Percentiles rank a stretch among this genome's conserved stretches.
phyloP scores from a whole-genome alignment of 2,329 filamentous ascomycete species.

The Coccinonectria pachysandricola region DNA sequence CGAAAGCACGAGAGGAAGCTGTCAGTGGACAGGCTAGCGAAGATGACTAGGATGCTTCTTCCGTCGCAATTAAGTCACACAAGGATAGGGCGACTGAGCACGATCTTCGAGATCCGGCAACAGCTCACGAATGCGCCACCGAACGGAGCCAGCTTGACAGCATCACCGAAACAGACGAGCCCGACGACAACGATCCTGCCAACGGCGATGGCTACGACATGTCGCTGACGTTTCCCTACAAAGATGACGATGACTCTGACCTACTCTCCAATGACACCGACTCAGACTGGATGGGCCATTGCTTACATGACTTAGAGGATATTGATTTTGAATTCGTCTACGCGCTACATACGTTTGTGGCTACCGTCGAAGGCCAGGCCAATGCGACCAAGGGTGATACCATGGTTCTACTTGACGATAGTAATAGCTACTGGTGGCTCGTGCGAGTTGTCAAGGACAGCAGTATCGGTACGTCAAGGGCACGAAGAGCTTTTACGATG shows the following conservation, averaged over 20 bases:
- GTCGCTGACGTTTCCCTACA: conserved; percentile 35
- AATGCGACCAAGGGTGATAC: conserved; percentile 98
- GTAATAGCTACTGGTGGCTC: conserved; percentile 99
- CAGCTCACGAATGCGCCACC: conserved; percentile 10
- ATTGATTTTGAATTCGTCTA: conserved; percentile 99
- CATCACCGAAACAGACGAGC: conserved; percentile 17
- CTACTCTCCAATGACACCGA: conserved; percentile 49
- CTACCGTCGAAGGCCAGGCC: conserved; percentile 94
- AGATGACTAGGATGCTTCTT: conserved; percentile 14
- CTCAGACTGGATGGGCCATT: conserved; percentile 64
- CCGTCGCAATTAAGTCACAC: conserved; percentile 2
- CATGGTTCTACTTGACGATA: conserved; percentile 96
- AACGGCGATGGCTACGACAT: no score
- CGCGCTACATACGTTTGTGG: conserved; percentile 92
- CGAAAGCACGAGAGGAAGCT: conserved; percentile 1
- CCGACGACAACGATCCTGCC: conserved; percentile 14
- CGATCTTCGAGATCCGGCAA: conserved; percentile 5
- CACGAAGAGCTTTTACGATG: neutral
- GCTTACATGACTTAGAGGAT: conserved; percentile 92
- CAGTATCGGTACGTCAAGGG: conserved; percentile 57
- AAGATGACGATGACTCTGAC: conserved; percentile 54
- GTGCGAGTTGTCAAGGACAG: conserved; percentile 95
- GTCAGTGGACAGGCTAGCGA: conserved; percentile 1
- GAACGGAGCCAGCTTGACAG: conserved; percentile 5
- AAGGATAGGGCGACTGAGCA: neutral